These are phyloP conservation scores for Alternaria panax DNA, from an alignment of 2,329 filamentous ascomycete species.

Conservation along the genomic window DNA sequence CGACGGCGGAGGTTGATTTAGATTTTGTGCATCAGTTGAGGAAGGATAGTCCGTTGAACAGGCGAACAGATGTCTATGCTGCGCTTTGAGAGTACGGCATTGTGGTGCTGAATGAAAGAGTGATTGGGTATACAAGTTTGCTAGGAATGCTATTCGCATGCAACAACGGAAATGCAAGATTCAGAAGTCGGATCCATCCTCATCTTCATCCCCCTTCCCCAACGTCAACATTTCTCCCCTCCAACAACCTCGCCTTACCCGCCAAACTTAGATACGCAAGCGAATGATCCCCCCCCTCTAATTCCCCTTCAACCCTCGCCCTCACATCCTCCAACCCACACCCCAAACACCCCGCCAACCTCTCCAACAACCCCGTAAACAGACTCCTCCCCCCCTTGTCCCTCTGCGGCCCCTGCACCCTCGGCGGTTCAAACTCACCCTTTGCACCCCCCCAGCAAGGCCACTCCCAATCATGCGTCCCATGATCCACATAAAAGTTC, in stretches of 20 bases:
- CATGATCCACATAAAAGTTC: conserved; percentile 40
- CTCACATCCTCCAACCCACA: conserved; percentile 33
- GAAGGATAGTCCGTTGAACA: conserved; percentile 64
- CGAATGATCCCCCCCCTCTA: conserved; percentile 24
- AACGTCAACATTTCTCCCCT: conserved; percentile 32
- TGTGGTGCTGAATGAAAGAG: not conserved
- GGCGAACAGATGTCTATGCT: conserved; percentile 59
- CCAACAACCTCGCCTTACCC: conserved; percentile 37
- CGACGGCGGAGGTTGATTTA: conserved; percentile 62
- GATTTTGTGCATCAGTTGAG: conserved; percentile 60
- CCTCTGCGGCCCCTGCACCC: conserved; percentile 37
- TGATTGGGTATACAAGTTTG: not conserved
- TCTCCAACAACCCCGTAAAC: conserved; percentile 38
- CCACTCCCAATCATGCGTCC: conserved; percentile 37
- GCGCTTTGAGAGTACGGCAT: conserved; percentile 21
- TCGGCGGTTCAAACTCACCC: conserved; percentile 36
- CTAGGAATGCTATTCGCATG: not conserved
- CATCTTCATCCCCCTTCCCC: too few species aligned
- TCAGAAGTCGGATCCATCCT: not conserved
- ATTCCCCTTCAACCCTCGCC: conserved; percentile 25
- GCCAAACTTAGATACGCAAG: conserved; percentile 33
- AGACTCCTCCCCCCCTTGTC: conserved; percentile 21
- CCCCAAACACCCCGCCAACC: conserved; percentile 28
- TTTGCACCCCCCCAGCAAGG: conserved; percentile 23
- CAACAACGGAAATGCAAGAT: not conserved